Base-by-base conservation (phyloP, 2,329 filamentous ascomycete species). In the Aspergillus novofumigatus region DNA sequence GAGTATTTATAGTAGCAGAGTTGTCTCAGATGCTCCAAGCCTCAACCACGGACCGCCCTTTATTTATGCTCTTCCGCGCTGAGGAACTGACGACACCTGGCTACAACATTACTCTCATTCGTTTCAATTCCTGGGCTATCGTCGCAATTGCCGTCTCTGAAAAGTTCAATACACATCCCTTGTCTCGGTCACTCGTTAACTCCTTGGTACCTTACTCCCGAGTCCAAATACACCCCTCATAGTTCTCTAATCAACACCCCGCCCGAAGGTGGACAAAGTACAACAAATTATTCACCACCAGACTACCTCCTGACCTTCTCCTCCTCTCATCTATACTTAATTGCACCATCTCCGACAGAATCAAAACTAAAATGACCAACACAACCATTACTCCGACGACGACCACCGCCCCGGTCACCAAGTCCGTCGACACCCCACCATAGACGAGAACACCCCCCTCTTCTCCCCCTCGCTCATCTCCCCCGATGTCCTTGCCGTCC, bases 391-490 rank as follows among this genome's bases (percentile, higher is more conserved):
- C 32, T 17, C 32, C 44, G 3, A 26, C 44, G 4, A 14, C 44
- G 21, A 47, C 44, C 53, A 45, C 56, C n/a, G 44, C 48, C 44
- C 42, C 55, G 21, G 32, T 52, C 20, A 55, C 57, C 32, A 57
- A 62, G 21, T 42, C 57, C 42, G 57, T 57, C 56, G 63, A 62
- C 47, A 59, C 58, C 44, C 56, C n/a, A 38, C 67, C 54, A 72
- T 79, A 51, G 77, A 83, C 64, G 73, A 79, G 50, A 77, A 83
- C 65, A 60, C 67, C 28, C 87, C 85, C 38, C 89, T 97, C 73
- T 97, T 97, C 82, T 83, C 87, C 56, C 71, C 83, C 61, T 78
- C 85, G 60, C 87, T 97, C 69, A 87, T 97, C 75, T 91, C 91
- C 25, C 85, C 90, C 21, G 80, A 84, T 54, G 89, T 97, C 65